phyloP scores from a whole-genome alignment of 1,284 basidiomycete species.

The Mrakiaceae sp. region DNA sequence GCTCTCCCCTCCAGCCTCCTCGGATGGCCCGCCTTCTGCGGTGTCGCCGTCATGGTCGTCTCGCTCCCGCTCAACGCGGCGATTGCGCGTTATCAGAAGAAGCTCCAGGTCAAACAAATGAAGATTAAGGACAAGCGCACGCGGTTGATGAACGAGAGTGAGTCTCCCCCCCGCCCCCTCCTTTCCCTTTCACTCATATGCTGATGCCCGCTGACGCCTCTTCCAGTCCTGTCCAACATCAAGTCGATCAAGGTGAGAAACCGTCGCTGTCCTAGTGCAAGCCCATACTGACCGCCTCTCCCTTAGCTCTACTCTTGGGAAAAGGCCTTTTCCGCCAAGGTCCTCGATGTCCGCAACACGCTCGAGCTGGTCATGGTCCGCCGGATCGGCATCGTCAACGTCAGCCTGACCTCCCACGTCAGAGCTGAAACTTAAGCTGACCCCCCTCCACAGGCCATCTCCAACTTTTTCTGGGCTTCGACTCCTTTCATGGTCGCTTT shows the following conservation, averaged over 20 bases:
- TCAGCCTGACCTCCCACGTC: constrained; percentile 27
- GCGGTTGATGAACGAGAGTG: constrained; percentile 39
- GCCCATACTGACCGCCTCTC: background rate
- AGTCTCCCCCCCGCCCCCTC: background rate
- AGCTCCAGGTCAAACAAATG: constrained; percentile 79
- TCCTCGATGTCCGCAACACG: constrained; percentile 69
- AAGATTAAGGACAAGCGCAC: constrained; percentile 57
- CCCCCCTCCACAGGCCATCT: constrained; percentile 18
- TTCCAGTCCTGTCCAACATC: constrained; percentile 63
- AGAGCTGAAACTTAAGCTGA: too few species aligned
- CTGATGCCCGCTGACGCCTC: constrained; percentile 35
- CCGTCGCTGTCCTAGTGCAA: background rate
- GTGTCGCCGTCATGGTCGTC: constrained; percentile 80
- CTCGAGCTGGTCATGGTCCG: constrained; percentile 65
- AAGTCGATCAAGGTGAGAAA: constrained; percentile 53
- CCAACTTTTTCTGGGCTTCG: constrained; percentile 29
- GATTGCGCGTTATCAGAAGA: constrained; percentile 63
- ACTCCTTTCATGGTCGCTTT: constrained; percentile 62
- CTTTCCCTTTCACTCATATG: background rate
- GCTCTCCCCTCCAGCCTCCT: constrained; percentile 50
- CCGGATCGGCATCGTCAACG: constrained; percentile 64
- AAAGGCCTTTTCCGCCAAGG: constrained; percentile 58
- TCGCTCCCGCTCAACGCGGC: constrained; percentile 68
- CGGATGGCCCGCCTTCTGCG: constrained; percentile 85
- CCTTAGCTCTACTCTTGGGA: constrained; percentile 79